phyloP scores from a whole-genome alignment of 805 yeast species.

The Wickerhamiella azyma region DNA sequence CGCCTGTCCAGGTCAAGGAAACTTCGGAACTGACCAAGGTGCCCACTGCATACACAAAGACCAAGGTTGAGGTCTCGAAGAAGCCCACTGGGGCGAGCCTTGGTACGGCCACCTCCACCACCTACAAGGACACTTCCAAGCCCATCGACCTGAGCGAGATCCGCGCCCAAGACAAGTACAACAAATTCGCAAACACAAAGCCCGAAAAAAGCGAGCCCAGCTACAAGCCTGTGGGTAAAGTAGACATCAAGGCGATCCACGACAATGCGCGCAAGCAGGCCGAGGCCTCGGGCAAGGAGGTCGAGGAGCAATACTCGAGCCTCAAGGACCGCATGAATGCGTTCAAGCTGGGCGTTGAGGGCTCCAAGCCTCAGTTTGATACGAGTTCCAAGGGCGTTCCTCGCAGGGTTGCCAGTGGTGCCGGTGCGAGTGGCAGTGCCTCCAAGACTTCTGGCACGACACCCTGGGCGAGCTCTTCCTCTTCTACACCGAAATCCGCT shows the following conservation, averaged over 20 bases:
- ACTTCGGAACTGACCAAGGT: constrained; percentile 26
- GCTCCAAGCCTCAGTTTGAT: constrained; percentile 21
- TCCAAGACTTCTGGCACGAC: neutral
- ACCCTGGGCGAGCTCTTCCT: neutral
- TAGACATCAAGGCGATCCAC: constrained; percentile 35
- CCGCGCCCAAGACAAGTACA: constrained; percentile 20
- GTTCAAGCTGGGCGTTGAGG: constrained; percentile 17
- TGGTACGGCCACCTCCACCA: neutral
- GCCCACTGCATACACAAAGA: constrained; percentile 54
- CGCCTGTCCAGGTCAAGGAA: constrained; percentile 22
- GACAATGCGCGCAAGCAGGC: constrained; percentile 25
- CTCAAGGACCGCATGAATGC: constrained; percentile 22
- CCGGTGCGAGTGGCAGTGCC: constrained; percentile 15
- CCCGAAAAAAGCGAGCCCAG: constrained; percentile 31
- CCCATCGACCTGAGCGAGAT: constrained; percentile 26
- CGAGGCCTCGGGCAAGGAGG: constrained; percentile 10
- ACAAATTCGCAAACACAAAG: constrained; percentile 23
- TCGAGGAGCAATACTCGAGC: constrained; percentile 18
- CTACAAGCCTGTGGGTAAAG: constrained; percentile 51
- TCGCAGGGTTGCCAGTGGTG: constrained; percentile 1
- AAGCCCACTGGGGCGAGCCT: too few species aligned
- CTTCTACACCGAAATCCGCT: neutral
- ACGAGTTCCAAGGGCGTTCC: constrained; percentile 21
- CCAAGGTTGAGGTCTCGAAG: constrained; percentile 34
- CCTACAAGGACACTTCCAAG: constrained; percentile 20